These are phyloP conservation scores for Wickerhamiella domercqiae DNA, from an alignment of 805 yeast genomes.

Conservation along the genomic window DNA sequence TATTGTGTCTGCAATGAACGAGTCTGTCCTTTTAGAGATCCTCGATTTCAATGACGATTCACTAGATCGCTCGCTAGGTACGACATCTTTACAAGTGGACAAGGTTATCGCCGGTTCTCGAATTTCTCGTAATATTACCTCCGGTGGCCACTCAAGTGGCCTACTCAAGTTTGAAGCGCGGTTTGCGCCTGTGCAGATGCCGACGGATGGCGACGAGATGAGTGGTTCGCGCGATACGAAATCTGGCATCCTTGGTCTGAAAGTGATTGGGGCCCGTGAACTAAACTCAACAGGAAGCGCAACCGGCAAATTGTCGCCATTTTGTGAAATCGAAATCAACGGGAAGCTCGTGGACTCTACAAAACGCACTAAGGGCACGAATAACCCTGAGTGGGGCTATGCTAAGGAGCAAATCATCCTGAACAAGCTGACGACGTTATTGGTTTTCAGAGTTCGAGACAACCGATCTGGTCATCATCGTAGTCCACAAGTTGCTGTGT, in stretches of 20 bases:
- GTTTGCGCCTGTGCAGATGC: constrained; percentile 56
- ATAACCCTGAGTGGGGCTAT: constrained; percentile 52
- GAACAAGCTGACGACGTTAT: constrained; percentile 55
- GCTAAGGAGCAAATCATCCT: constrained; percentile 52
- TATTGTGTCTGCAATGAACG: constrained; percentile 59
- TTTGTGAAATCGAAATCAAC: constrained; percentile 55
- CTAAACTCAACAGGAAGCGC: constrained; percentile 26
- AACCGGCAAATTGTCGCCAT: constrained; percentile 44
- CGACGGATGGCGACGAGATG: constrained; percentile 37
- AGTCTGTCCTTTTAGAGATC: constrained; percentile 59
- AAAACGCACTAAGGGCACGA: constrained; percentile 40
- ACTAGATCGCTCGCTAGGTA: constrained; percentile 68
- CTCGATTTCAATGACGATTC: constrained; percentile 66
- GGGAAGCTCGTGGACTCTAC: constrained; percentile 47
- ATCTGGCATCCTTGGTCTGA: constrained; percentile 75
- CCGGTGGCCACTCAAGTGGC: constrained; percentile 80
- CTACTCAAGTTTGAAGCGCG: constrained; percentile 51
- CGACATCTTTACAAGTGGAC: constrained; percentile 58
- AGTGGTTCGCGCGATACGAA: constrained; percentile 65
- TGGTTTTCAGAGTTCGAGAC: constrained; percentile 52
- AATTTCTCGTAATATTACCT: constrained; percentile 38
- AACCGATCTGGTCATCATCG: constrained; percentile 36
- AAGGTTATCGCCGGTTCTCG: constrained; percentile 34
- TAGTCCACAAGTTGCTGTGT: constrained; percentile 43
- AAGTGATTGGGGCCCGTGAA: constrained; percentile 47